Percentiles rank a stretch among this genome's conserved stretches.
Conservation (phyloP, 2,329 filamentous ascomycete genomes). For the Fusarium nanum region DNA sequence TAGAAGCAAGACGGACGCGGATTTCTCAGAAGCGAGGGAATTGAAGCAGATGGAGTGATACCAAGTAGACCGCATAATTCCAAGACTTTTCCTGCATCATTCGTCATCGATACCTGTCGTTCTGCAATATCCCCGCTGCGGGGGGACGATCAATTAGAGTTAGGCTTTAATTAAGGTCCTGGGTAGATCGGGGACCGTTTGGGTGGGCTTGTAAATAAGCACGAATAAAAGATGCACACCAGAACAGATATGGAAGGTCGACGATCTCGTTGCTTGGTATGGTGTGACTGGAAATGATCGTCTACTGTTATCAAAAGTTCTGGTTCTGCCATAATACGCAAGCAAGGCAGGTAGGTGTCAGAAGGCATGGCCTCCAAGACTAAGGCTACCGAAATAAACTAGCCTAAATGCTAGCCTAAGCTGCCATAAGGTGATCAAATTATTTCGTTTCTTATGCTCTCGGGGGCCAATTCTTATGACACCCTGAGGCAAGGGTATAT, state of each 20-base stretch:
- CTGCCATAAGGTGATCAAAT: no score
- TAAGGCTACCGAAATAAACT: no score
- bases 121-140: neutral
- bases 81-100: conserved; percentile 25
- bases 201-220: neutral
- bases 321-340: neutral
- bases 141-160: conserved; percentile 51
- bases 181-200: conserved; percentile 26
- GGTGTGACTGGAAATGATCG: conserved; percentile 18
- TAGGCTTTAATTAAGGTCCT: conserved; percentile 30
- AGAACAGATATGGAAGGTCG: conserved; percentile 33
- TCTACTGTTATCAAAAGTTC: conserved; percentile 21
- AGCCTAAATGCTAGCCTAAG: no score
- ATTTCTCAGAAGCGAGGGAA: conserved; percentile 71
- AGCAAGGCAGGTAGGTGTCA: neutral
- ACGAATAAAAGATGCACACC: conserved; percentile 14
- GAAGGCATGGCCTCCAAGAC: no score
- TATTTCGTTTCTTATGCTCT: no score
- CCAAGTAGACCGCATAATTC: conserved; percentile 10
- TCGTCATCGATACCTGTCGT: conserved; percentile 20
- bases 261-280: conserved; percentile 4
- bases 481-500: neutral
- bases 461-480: no score
- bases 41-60: conserved; percentile 60
- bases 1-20: conserved; percentile 75